Evolutionary conservation across 2,329 filamentous ascomycete species (phyloP).

Genomic region (Magnaporthiopsis incrustans): DNA sequence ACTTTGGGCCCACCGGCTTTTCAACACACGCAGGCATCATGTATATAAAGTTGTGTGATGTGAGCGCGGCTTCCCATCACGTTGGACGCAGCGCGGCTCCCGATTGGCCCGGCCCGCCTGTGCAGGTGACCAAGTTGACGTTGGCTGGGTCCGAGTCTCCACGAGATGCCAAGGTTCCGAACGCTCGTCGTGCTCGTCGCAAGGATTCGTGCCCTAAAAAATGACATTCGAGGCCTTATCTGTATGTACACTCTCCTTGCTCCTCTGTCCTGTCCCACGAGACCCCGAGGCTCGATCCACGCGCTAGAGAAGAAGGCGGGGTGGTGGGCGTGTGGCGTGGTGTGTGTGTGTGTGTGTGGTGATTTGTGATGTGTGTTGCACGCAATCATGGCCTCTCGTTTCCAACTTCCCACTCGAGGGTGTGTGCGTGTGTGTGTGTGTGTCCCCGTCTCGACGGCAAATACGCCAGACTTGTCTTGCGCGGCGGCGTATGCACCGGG

Average conservation of each 20-base stretch:
- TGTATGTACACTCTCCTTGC: too few relatives aligned
- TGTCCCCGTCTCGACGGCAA: neutral
- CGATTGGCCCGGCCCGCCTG: neutral
- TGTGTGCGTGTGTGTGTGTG: too few relatives aligned
- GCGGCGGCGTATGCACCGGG: neutral
- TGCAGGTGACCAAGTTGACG: slow-evolving; percentile 1
- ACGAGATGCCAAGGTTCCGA: neutral
- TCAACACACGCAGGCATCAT: too few relatives aligned
- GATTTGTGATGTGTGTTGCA: neutral
- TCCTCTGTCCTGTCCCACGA: neutral
- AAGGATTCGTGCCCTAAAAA: neutral
- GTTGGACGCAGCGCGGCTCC: neutral
- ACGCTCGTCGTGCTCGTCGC: neutral
- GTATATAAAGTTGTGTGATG: neutral
- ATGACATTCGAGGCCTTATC: neutral
- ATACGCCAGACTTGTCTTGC: neutral
- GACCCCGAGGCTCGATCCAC: neutral
- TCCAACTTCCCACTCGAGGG: neutral
- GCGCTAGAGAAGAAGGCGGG: neutral
- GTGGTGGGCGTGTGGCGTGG: neutral
- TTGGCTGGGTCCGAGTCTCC: neutral
- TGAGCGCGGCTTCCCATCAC: neutral
- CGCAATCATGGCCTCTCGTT: neutral
- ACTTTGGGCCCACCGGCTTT: neutral
- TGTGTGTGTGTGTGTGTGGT: neutral